A percentile compares a stretch with the other conserved stretches of the same genome.
These are phyloP conservation scores for Kickxella alabastrina DNA, from an alignment of 192 early-diverging fungal genomes.

Conservation along the genomic window DNA sequence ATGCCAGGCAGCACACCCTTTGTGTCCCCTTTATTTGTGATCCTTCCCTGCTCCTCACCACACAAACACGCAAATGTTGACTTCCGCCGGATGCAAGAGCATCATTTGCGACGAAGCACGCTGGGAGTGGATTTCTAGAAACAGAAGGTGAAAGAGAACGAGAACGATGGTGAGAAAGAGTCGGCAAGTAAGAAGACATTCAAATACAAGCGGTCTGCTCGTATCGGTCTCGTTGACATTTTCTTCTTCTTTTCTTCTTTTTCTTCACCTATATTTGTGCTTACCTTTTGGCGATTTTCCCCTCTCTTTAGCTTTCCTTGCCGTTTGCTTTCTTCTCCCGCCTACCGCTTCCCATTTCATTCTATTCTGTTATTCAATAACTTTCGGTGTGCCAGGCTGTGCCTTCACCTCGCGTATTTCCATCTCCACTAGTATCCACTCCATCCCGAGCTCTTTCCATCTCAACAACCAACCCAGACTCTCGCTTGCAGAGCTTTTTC, in stretches of 20 bases:
- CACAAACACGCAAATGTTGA: too few relatives aligned
- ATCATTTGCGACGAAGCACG: too few relatives aligned
- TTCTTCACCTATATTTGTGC: constrained; percentile 15
- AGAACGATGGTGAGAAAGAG: too few relatives aligned
- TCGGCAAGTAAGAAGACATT: constrained; percentile 6
- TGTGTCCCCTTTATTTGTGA: not conserved
- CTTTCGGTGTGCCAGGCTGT: constrained; percentile 28
- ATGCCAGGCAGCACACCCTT: not conserved
- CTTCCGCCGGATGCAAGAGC: too few relatives aligned
- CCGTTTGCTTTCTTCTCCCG: constrained; percentile 2
- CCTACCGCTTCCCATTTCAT: constrained; percentile 1
- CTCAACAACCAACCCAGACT: not conserved
- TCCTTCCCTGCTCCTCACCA: too few relatives aligned
- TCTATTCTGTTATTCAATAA: constrained; percentile 1
- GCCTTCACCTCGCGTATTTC: constrained; percentile 12
- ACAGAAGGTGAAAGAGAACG: not conserved
- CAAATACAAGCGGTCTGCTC: constrained; percentile 11
- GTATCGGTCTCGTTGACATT: constrained; percentile 7
- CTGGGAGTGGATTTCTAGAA: too few relatives aligned
- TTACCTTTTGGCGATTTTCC: constrained; percentile 7
- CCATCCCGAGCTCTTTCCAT: not conserved
- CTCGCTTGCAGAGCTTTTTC: not conserved
- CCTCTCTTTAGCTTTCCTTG: constrained; percentile 3
- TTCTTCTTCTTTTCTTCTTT: constrained; percentile 7
- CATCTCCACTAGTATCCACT: not conserved